Evolutionary conservation across 495 filamentous ascomycete species (phyloP).

Genomic region (Aspergillus carlsbadensis): DNA sequence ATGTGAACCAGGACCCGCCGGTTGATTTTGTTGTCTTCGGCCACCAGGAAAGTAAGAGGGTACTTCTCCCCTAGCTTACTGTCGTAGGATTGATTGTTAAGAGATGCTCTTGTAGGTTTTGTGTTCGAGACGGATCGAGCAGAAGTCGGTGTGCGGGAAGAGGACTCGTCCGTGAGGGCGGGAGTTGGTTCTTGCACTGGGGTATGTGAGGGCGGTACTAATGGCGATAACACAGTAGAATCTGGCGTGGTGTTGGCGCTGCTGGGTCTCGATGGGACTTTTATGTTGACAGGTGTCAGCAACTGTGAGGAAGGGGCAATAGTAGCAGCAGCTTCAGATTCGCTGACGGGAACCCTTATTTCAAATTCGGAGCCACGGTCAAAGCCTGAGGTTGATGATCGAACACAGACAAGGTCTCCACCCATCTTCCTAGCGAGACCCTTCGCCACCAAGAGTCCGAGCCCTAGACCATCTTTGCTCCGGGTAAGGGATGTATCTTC

Average conservation of each 20-base stretch:
- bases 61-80: slow-evolving; percentile 54
- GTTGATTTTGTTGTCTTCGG: slow-evolving; percentile 80
- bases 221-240: slow-evolving; percentile 22
- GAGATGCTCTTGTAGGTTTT: slow-evolving; percentile 19
- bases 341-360: slow-evolving; percentile 64
- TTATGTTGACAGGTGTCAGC: slow-evolving; percentile 28
- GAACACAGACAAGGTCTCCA: slow-evolving; percentile 67
- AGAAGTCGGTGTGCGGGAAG: slow-evolving; percentile 28
- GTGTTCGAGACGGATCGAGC: slow-evolving; percentile 23
- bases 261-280: slow-evolving; percentile 23
- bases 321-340: slow-evolving; percentile 42
- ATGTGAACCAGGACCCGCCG: slow-evolving; percentile 70
- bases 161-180: slow-evolving; percentile 32
- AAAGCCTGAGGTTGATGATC: slow-evolving; percentile 67
- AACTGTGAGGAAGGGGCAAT: slow-evolving; percentile 36
- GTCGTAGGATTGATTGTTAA: slow-evolving; percentile 33
- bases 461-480: slow-evolving; percentile 69
- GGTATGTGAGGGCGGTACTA: slow-evolving; percentile 19
- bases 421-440: slow-evolving; percentile 73
- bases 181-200: slow-evolving; percentile 37
- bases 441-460: slow-evolving; percentile 75
- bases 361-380: slow-evolving; percentile 71
- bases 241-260: slow-evolving; percentile 26
- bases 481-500: slow-evolving; percentile 73
- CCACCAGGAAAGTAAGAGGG: slow-evolving; percentile 71